phyloP scores from a whole-genome alignment of 371 early-diverging fungal species.

The Mucor mucedo region DNA sequence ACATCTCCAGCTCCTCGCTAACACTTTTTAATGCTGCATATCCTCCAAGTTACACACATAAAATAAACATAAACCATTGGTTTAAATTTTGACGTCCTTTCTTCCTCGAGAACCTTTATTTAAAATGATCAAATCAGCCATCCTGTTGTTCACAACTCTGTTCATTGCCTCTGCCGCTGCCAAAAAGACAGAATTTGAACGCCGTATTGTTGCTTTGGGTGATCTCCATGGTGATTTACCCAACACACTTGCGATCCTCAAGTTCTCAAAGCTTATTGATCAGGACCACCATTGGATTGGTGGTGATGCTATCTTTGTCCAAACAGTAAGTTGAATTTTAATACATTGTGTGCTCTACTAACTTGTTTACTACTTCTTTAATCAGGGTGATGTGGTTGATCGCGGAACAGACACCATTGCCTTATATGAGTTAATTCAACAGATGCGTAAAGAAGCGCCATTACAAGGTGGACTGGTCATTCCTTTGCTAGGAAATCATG shows the following conservation, averaged over 20 bases:
- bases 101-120: background rate
- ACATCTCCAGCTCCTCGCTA: background rate
- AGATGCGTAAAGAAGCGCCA: conserved; percentile 64
- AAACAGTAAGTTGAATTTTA: conserved; percentile 38
- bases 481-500: conserved; percentile 69
- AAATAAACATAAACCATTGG: background rate
- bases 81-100: background rate
- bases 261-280: conserved; percentile 68
- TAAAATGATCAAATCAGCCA: conserved; percentile 5
- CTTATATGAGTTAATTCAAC: conserved; percentile 64
- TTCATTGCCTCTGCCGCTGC: background rate
- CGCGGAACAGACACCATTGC: conserved; percentile 75
- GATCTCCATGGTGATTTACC: conserved; percentile 79
- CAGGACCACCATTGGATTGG: conserved; percentile 67
- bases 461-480: conserved; percentile 65
- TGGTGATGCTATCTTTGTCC: conserved; percentile 58
- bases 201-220: conserved; percentile 76
- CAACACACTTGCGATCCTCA: conserved; percentile 61
- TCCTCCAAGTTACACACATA: background rate
- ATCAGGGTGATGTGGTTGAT: conserved; percentile 77
- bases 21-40: background rate
- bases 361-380: background rate
- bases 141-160: background rate
- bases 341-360: background rate
- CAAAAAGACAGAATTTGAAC: conserved; percentile 10